Base-by-base conservation (phyloP, 164 flowering plant species). In the Magnolia changhungtana region DNA sequence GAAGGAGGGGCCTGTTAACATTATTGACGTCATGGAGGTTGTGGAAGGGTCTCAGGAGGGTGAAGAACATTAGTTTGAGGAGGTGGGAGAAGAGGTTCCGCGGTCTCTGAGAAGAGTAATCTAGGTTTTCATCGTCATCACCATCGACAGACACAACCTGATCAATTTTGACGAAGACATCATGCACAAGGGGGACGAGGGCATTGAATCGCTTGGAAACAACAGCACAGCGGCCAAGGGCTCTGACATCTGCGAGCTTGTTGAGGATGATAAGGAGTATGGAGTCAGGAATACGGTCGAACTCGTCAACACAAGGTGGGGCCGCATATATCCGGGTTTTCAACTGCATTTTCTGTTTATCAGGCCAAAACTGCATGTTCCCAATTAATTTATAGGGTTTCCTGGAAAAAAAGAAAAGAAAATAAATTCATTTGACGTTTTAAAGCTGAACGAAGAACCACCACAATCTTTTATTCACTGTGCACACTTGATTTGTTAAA, bases 181-280 rank as follows among this genome's bases (percentile, higher is more conserved):
- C 29, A 69, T 81, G 76, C 66, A 79, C 74, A 2, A 82, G 81
- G 45, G 88, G 83, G 24, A 84, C 79, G 8, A 89, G 79, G 29
- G 86, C 80, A n/a, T 79, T 74, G 77, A 89, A 88, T 1, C 92
- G 86, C 74, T 76, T 85, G 69, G 88, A 89, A 55, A 87, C 89
- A 5, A 80, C 23, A 70, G 82, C 80, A 80, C 89, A 89, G 10
- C 75, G 73, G 58, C 80, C 74, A 8, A 89, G 86, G 14, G 91
- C 80, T 20, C 77, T 75, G 20, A 85, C 86, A 74, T 91, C 91
- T 7, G 50, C 76, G 21, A 91, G 18, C 66, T 83, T 81, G 85
- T 81, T 82, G 86, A 91, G 82, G 78, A 91, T 82, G 31, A 77
- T 37, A 65, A 80, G 83, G 37, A 91, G 80, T 50, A 89, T 69